Conservation (phyloP, 306 rosid genomes). For the Quercus bicolor region DNA sequence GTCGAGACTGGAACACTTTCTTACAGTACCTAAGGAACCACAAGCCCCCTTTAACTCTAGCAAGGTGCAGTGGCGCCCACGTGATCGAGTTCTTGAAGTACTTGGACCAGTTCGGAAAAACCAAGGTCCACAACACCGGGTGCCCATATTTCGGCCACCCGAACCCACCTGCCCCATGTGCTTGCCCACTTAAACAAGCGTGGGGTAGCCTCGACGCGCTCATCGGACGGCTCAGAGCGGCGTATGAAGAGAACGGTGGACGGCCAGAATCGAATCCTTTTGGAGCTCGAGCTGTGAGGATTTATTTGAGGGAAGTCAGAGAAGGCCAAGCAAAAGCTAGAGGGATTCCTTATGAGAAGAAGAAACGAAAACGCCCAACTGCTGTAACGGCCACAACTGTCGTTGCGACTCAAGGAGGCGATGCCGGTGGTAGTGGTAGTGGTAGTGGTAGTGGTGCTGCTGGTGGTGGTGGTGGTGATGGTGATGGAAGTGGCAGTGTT, state of each 20-base stretch:
- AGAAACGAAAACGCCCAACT: constrained; percentile 63
- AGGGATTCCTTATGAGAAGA: constrained; percentile 93
- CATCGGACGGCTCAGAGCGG: constrained; percentile 91
- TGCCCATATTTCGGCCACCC: constrained; percentile 85
- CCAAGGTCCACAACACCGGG: constrained; percentile 71
- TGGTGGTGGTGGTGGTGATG: background rate
- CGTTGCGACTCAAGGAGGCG: background rate
- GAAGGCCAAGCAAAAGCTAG: constrained; percentile 89
- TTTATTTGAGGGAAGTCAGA: constrained; percentile 81
- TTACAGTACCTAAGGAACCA: constrained; percentile 84
- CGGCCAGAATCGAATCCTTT: constrained; percentile 86
- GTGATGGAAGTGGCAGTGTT: background rate
- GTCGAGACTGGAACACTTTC: constrained; percentile 98
- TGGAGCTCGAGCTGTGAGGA: constrained; percentile 73
- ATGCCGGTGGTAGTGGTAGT: constrained; percentile 3
- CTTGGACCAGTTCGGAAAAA: constrained; percentile 90
- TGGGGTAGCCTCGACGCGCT: constrained; percentile 95
- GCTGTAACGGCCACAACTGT: constrained; percentile 13
- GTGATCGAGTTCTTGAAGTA: constrained; percentile 91
- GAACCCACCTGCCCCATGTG: constrained; percentile 80
- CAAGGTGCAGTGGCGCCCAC: constrained; percentile 96
- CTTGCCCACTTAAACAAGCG: constrained; percentile 79
- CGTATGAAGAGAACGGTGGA: constrained; percentile 93
- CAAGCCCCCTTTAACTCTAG: constrained; percentile 88
- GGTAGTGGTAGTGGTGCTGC: background rate